A percentile compares a stretch with the other conserved stretches of the same genome.
phyloP scores from a whole-genome alignment of 1,284 basidiomycete genomes.

The Schizophyllum amplum region DNA sequence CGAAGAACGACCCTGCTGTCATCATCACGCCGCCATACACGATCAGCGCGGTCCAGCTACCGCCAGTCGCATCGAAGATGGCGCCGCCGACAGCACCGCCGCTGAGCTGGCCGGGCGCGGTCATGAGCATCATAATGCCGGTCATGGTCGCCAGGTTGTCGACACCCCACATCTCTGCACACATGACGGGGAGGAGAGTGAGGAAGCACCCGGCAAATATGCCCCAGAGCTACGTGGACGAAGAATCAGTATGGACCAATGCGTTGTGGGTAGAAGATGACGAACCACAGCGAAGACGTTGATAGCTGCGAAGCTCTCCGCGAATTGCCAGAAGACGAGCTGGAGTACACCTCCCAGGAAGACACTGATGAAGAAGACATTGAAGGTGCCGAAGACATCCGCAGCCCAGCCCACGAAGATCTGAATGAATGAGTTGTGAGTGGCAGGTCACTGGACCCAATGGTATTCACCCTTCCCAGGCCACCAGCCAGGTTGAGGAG shows the following conservation, averaged over 20 bases:
- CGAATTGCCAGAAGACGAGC: conserved; percentile 18
- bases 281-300: conserved; percentile 15
- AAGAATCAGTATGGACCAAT: background rate
- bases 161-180: conserved; percentile 18
- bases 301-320: conserved; percentile 15
- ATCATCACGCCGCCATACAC: conserved; percentile 16
- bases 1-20: background rate
- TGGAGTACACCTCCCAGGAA: conserved; percentile 19
- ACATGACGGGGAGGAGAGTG: conserved; percentile 18
- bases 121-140: conserved; percentile 18
- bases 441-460: too few species aligned
- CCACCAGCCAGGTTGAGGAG: conserved; percentile 16
- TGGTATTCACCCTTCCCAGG: background rate
- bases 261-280: background rate
- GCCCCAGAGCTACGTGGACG: conserved; percentile 14
- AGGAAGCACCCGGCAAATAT: conserved; percentile 19
- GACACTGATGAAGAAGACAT: conserved; percentile 19
- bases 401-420: conserved; percentile 16
- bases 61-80: conserved; percentile 15
- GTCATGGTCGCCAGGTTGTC: conserved; percentile 19
- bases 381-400: conserved; percentile 17
- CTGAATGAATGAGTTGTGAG: conserved; percentile 7
- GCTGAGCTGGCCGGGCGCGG: conserved; percentile 18
- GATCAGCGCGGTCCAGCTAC: conserved; percentile 17
- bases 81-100: conserved; percentile 17